A percentile compares a stretch with the other conserved stretches of the same genome.
phyloP scores from a whole-genome alignment of 352 stramenopile genomes.

The Phytophthora multivora region DNA sequence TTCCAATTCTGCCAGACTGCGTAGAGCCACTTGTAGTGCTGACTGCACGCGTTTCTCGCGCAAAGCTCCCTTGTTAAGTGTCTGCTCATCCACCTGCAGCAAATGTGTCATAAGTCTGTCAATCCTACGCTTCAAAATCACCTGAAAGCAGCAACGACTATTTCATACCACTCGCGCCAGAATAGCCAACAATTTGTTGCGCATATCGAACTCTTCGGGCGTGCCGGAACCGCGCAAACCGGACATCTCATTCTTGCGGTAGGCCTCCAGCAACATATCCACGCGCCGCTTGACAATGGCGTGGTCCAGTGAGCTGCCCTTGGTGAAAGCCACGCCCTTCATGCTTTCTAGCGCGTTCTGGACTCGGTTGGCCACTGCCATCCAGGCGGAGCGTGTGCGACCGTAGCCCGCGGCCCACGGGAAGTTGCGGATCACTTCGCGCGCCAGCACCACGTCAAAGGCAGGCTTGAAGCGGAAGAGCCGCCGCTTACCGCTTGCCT shows the following conservation, averaged over 20 bases:
- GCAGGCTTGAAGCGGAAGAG: slow-evolving; percentile 48
- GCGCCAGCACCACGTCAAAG: slow-evolving; percentile 44
- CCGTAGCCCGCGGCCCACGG: slow-evolving; percentile 49
- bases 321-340: slow-evolving; percentile 27
- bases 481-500: slow-evolving; percentile 27
- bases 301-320: slow-evolving; percentile 34
- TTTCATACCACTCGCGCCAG: slow-evolving; percentile 31
- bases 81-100: slow-evolving; percentile 43
- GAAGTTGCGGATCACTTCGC: slow-evolving; percentile 47
- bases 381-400: slow-evolving; percentile 46
- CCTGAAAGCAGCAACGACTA: neutral
- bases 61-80: slow-evolving; percentile 39
- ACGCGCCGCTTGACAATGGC: slow-evolving; percentile 46
- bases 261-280: slow-evolving; percentile 45
- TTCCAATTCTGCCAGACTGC: slow-evolving; percentile 31
- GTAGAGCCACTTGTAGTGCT: slow-evolving; percentile 29
- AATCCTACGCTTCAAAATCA: neutral
- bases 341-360: slow-evolving; percentile 31
- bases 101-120: slow-evolving; percentile 6
- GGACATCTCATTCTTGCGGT: slow-evolving; percentile 44
- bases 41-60: slow-evolving; percentile 43
- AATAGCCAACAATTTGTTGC: slow-evolving; percentile 45
- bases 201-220: slow-evolving; percentile 42
- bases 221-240: slow-evolving; percentile 36
- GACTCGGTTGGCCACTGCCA: slow-evolving; percentile 35